phyloP scores from a whole-genome alignment of 73 alveolate species.

The Durusdinium trenchii region DNA sequence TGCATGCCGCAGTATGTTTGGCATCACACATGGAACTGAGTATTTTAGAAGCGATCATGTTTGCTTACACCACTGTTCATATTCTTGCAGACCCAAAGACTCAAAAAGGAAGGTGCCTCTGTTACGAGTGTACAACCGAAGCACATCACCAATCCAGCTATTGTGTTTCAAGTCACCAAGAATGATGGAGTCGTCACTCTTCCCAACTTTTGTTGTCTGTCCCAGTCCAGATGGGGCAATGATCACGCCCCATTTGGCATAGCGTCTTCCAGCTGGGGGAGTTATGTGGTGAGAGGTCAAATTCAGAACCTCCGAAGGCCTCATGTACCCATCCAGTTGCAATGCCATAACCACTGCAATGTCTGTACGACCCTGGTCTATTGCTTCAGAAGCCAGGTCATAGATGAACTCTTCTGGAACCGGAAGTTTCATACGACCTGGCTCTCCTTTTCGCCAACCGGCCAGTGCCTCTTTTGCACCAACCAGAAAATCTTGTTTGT shows the following conservation, averaged over 20 bases:
- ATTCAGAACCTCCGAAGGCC: slow-evolving; percentile 35
- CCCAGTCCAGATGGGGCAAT: not conserved
- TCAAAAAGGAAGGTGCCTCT: not conserved
- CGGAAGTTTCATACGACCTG: slow-evolving; percentile 27
- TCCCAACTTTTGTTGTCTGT: not conserved
- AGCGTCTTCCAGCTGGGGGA: not conserved
- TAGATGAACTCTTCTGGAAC: slow-evolving; percentile 50
- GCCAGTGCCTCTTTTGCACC: not conserved
- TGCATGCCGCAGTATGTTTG: slow-evolving; percentile 13
- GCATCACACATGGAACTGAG: not conserved
- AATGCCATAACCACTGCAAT: not conserved
- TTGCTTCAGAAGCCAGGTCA: not conserved
- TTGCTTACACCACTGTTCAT: not conserved
- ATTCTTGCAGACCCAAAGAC: not conserved
- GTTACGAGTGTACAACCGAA: not conserved
- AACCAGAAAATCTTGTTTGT: not conserved
- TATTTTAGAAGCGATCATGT: not conserved
- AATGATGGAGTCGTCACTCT: not conserved
- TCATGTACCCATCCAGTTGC: slow-evolving; percentile 27
- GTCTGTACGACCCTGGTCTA: not conserved
- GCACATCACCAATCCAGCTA: not conserved
- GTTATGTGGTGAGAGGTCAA: not conserved
- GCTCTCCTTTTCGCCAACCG: slow-evolving; percentile 12
- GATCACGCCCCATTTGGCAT: slow-evolving; percentile 4
- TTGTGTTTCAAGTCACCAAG: not conserved